Evolutionary conservation across 2,329 filamentous ascomycete genomes (phyloP).

Genomic region (Chrysoporthe puriensis): DNA sequence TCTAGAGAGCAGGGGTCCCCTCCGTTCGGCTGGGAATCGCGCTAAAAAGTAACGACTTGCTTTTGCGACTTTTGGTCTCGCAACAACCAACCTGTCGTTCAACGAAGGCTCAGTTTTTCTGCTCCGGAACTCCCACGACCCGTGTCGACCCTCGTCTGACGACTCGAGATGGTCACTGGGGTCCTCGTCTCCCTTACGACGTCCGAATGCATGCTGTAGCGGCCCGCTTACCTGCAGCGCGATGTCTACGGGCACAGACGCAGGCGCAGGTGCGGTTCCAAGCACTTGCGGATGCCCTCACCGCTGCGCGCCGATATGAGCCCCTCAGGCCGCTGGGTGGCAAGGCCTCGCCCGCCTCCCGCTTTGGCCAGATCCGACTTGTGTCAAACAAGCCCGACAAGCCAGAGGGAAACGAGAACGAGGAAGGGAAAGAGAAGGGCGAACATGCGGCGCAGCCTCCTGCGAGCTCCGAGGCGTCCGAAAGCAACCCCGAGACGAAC

Average conservation of each 20-base stretch:
- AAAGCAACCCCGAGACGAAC: slow-evolving; percentile 20
- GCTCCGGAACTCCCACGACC: neutral
- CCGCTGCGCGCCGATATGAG: slow-evolving; percentile 5
- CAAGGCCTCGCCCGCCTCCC: neutral
- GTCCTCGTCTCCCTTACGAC: slow-evolving; percentile 18
- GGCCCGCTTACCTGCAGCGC: slow-evolving; percentile 26
- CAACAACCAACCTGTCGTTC: slow-evolving; percentile 5
- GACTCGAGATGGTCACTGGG: slow-evolving; percentile 29
- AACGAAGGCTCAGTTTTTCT: slow-evolving; percentile 9
- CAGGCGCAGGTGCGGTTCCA: slow-evolving; percentile 8
- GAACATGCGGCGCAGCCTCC: slow-evolving; percentile 22
- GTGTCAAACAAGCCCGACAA: slow-evolving; percentile 28
- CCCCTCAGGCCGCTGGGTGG: neutral
- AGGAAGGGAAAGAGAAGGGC: slow-evolving; percentile 23
- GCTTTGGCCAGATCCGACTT: slow-evolving; percentile 8
- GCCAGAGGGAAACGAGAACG: slow-evolving; percentile 19
- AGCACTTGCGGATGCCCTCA: slow-evolving; percentile 9
- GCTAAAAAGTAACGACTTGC: slow-evolving; percentile 8
- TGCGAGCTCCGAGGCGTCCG: slow-evolving; percentile 19
- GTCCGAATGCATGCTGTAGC: slow-evolving; percentile 29
- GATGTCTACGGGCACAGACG: slow-evolving; percentile 24
- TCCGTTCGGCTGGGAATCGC: slow-evolving; percentile 12
- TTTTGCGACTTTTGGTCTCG: neutral
- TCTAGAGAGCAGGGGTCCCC: slow-evolving; percentile 17
- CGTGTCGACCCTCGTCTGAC: slow-evolving; percentile 11